Conservation (phyloP, 352 stramenopile species). For the Phytophthora aleatoria region DNA sequence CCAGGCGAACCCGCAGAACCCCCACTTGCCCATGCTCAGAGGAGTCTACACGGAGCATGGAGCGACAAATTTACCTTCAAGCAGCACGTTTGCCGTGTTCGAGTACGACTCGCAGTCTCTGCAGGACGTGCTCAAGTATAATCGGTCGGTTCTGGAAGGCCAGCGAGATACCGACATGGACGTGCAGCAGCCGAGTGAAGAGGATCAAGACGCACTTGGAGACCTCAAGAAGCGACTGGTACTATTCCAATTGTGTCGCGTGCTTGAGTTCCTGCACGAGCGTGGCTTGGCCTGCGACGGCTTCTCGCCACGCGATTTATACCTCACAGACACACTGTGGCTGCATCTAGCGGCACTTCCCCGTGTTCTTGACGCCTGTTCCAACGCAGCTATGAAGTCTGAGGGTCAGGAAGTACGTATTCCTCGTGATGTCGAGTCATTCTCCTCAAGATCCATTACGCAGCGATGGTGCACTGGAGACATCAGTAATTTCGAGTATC, state of each 20-base stretch:
- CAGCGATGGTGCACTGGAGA: conserved; percentile 89
- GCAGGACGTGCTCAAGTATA: conserved; percentile 76
- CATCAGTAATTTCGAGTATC: conserved; percentile 94
- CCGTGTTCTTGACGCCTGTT: conserved; percentile 15
- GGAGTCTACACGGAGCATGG: conserved; percentile 34
- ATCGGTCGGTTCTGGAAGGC: conserved; percentile 56
- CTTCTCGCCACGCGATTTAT: conserved; percentile 48
- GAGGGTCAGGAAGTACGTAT: conserved; percentile 2
- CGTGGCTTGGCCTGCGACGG: conserved; percentile 44
- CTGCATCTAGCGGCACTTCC: conserved; percentile 52
- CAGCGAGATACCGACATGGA: conserved; percentile 26
- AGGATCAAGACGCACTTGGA: conserved; percentile 34
- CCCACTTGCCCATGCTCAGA: conserved; percentile 43
- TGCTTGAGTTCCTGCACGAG: conserved; percentile 54
- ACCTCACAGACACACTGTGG: conserved; percentile 59
- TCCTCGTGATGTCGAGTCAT: conserved; percentile 20
- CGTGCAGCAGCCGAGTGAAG: conserved; percentile 18
- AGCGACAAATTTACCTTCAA: conserved; percentile 11
- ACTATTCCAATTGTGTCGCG: conserved; percentile 61
- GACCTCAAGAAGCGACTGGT: conserved; percentile 75
- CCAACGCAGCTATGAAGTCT: background rate
- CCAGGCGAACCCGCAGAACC: conserved; percentile 29
- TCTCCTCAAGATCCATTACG: conserved; percentile 57
- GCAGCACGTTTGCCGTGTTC: conserved; percentile 52
- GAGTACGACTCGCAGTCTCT: conserved; percentile 74